phyloP scores from a whole-genome alignment of 2,329 filamentous ascomycete species.

The Penicillium corylophilum region DNA sequence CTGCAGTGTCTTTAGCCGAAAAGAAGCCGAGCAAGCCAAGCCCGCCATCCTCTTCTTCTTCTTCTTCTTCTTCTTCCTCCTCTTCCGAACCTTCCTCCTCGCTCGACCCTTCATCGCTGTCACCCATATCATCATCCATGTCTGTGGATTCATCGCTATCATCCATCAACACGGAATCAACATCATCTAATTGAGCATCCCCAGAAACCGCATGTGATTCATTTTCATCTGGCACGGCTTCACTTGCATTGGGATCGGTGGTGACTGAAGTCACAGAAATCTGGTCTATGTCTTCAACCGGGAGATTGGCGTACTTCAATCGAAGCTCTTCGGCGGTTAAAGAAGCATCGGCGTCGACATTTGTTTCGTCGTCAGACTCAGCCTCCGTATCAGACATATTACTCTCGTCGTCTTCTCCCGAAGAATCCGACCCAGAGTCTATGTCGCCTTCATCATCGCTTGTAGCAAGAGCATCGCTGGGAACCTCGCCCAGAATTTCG shows the following conservation, averaged over 20 bases:
- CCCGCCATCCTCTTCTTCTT: slow-evolving; percentile 34
- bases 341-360: slow-evolving; percentile 44
- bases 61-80: slow-evolving; percentile 32
- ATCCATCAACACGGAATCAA: slow-evolving; percentile 47
- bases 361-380: slow-evolving; percentile 43
- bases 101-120: slow-evolving; percentile 51
- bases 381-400: slow-evolving; percentile 50
- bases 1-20: slow-evolving; percentile 40
- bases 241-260: slow-evolving; percentile 18
- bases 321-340: slow-evolving; percentile 49
- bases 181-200: slow-evolving; percentile 42
- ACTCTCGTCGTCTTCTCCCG: slow-evolving; percentile 56
- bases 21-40: slow-evolving; percentile 50
- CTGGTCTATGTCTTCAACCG: slow-evolving; percentile 25
- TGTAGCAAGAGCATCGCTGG: slow-evolving; percentile 71
- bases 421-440: slow-evolving; percentile 58
- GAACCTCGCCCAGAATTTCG: slow-evolving; percentile 52
- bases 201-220: slow-evolving; percentile 21
- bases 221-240: slow-evolving; percentile 21
- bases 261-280: slow-evolving; percentile 25
- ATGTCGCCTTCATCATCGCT: slow-evolving; percentile 46
- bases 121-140: slow-evolving; percentile 50
- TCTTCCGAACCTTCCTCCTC: slow-evolving; percentile 52
- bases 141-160: slow-evolving; percentile 49
- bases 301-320: slow-evolving; percentile 47